Evolutionary conservation across 345 rosid genomes (phyloP), one percentile per base, ranked within the genome.

Genomic region (Aquilaria sinensis): DNA sequence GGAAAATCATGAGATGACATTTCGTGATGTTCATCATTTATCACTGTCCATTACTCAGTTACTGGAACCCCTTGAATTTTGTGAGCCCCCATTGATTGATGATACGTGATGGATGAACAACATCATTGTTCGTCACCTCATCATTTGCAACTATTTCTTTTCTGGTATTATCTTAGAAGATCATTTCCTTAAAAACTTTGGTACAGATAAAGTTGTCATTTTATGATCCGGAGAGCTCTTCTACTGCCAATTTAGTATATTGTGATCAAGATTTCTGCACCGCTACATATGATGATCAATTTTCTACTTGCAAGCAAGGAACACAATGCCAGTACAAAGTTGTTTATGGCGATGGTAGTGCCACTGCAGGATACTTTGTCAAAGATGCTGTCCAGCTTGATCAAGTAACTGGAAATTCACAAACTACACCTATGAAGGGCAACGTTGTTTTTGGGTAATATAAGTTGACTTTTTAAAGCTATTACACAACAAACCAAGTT

Each of bases 311-410:
- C 67, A 70, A 75, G 54, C 61, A 82, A 3, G 50, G 54, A 12
- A 7, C 66, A 31, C 75, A 73, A 29, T 92, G 98, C 60, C 76
- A 68, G 57, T 92, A 89, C 65, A 80, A 64, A 63, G 78, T 89
- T 37, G 72, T 72, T 47, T 92, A 92, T 69, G 96, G 95, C 33
- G 96, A 92, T 41, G 88, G 91, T 69, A 89, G 96, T 73, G 63
- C 90, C 52, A 92, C 91, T 52, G 54, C 80, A 46, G 96, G 96
- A 32, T 75, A 55, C 72, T 89, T 78, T 65, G 78, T 92, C 13
- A 82, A 67, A 58, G 96, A 92, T 62, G 47, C 12, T 41, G 51
- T 89, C 62, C 75, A 73, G 13, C 58, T 92, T 32, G 73, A 81
- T 12, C 82, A 70, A 65, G 75, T 74, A 52, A 78, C 83, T 5